These are phyloP conservation scores for Solanum megistacrolobum DNA, from an alignment of 257 asterid species.

Conservation along the genomic window DNA sequence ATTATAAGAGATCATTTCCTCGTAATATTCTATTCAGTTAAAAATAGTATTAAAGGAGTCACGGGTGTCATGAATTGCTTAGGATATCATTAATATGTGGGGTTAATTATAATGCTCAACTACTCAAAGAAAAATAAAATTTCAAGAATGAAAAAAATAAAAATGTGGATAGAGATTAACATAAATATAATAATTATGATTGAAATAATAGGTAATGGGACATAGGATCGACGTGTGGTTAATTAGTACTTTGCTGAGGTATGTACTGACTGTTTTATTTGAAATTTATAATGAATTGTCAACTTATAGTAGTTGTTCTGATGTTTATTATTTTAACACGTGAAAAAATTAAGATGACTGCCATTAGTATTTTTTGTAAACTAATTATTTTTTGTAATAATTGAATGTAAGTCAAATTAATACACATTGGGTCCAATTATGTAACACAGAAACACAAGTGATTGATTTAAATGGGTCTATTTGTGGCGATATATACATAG, in stretches of 20 bases:
- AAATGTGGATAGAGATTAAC: neutral
- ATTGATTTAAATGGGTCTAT: neutral
- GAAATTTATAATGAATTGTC: neutral
- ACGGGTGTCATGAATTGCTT: neutral
- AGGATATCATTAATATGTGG: neutral
- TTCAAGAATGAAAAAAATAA: neutral
- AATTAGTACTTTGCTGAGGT: neutral
- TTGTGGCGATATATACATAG: no score
- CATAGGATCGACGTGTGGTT: neutral
- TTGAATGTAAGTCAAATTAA: neutral
- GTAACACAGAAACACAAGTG: neutral
- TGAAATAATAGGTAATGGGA: neutral
- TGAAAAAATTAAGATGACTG: neutral
- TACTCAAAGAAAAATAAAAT: neutral
- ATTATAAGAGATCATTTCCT: no score
- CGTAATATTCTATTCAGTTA: no score
- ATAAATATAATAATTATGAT: neutral
- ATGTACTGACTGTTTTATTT: neutral
- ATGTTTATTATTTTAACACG: neutral
- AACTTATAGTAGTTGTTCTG: neutral
- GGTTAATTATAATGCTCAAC: neutral
- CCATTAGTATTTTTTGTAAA: neutral
- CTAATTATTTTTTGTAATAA: neutral
- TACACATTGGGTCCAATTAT: neutral
- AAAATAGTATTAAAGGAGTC: neutral